Conservation (phyloP, 495 filamentous ascomycete species). For the Penicillium crystallinum region DNA sequence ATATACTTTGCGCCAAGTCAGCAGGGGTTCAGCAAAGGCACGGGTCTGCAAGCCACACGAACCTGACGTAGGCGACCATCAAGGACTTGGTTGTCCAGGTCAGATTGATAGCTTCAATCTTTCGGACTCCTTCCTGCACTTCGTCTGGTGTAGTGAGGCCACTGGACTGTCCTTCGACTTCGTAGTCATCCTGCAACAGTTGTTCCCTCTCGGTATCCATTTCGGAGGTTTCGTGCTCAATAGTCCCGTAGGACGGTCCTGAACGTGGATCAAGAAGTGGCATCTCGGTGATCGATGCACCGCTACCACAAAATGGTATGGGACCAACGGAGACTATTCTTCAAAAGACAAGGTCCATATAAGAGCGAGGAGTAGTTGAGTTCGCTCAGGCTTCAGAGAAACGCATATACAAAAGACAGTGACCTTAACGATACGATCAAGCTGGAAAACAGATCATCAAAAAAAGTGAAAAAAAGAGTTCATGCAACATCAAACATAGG, state of each 20-base stretch:
- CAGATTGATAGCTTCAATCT: conserved; percentile 52
- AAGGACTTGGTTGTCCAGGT: conserved; percentile 52
- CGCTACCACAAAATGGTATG: conserved; percentile 3
- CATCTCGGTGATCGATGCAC: conserved; percentile 25
- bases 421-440: conserved; percentile 8
- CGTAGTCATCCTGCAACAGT: conserved; percentile 29
- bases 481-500: conserved; percentile 15
- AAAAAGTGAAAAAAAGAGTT: conserved; percentile 10
- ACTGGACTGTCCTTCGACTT: conserved; percentile 23
- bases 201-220: conserved; percentile 32
- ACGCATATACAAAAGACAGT: neutral
- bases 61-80: conserved; percentile 53
- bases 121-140: conserved; percentile 50
- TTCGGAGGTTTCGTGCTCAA: conserved; percentile 22
- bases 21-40: conserved; percentile 4
- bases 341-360: conserved; percentile 22
- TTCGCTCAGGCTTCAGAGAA: neutral
- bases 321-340: neutral
- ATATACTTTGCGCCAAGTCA: conserved; percentile 41
- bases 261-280: conserved; percentile 32
- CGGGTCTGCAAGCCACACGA: conserved; percentile 19
- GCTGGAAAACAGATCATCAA: conserved; percentile 6
- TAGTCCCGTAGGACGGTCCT: conserved; percentile 39
- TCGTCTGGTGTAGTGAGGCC: conserved; percentile 27
- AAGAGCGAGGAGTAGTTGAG: neutral